Evolutionary conservation across 2,329 filamentous ascomycete species (phyloP).

Genomic region (Apiospora koreana): DNA sequence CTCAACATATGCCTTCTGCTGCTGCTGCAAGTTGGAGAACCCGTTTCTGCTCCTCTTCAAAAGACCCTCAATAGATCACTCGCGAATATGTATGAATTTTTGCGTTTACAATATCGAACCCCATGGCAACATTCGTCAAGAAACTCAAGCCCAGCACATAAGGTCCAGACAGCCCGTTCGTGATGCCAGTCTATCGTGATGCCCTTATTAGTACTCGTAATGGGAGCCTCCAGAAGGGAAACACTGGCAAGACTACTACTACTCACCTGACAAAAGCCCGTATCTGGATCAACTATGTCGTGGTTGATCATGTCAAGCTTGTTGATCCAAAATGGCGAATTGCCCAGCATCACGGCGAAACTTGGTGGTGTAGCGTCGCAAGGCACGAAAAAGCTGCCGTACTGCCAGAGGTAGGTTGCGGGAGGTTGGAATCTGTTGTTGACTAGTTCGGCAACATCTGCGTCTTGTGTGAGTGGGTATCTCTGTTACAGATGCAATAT

Average conservation of each 20-base stretch:
- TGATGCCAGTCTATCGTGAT: not conserved
- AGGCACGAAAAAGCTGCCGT: conserved; percentile 48
- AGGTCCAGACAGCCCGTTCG: not conserved
- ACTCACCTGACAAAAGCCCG: conserved; percentile 49
- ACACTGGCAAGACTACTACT: conserved; percentile 27
- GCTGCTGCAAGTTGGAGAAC: no score
- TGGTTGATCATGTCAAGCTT: conserved; percentile 49
- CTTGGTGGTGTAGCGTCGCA: conserved; percentile 49
- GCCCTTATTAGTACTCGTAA: not conserved
- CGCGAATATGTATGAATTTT: not conserved
- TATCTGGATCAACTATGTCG: conserved; percentile 43
- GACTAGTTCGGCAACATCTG: conserved; percentile 50
- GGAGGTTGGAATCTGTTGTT: conserved; percentile 47
- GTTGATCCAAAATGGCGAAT: conserved; percentile 47
- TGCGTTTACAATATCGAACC: not conserved
- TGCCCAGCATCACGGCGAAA: conserved; percentile 47
- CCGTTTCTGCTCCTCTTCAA: not conserved
- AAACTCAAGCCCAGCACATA: conserved; percentile 10
- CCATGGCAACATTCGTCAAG: not conserved
- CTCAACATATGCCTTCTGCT: not conserved
- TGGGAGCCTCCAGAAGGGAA: not conserved
- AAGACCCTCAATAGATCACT: not conserved
- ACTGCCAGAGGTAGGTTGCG: conserved; percentile 35
- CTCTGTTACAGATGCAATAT: not conserved
- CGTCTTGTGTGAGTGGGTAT: not conserved